A percentile compares a stretch with the other conserved stretches of the same genome.
These are phyloP conservation scores for Canariomyces notabilis DNA, from an alignment of 2,329 filamentous ascomycete species.

Conservation along the genomic window DNA sequence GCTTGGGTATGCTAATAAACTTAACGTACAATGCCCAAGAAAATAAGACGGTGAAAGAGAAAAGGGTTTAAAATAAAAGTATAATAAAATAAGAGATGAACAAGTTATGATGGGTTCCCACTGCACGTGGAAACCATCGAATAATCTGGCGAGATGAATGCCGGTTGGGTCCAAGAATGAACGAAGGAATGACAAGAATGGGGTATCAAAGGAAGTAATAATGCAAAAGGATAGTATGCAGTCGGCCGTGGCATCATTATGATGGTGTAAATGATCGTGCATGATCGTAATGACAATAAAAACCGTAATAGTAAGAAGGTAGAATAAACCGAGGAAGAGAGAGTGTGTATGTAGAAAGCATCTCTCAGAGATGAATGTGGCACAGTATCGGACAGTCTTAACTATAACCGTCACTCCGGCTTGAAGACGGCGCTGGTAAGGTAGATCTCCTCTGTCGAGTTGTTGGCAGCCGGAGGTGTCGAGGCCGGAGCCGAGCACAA, in stretches of 20 bases:
- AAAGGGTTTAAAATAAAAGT: background rate
- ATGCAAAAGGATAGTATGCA: slow-evolving; percentile 18
- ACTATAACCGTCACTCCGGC: slow-evolving; percentile 10
- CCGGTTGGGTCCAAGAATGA: slow-evolving; percentile 1
- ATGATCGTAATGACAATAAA: slow-evolving; percentile 10
- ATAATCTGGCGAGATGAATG: background rate
- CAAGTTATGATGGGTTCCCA: too few relatives aligned
- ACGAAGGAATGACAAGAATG: slow-evolving; percentile 21
- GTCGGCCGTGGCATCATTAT: slow-evolving; percentile 20
- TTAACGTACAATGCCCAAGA: background rate
- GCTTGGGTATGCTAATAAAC: background rate
- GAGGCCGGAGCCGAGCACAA: slow-evolving; percentile 17
- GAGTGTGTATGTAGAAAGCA: background rate
- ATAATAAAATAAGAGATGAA: background rate
- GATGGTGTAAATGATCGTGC: slow-evolving; percentile 11
- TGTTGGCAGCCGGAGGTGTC: slow-evolving; percentile 16
- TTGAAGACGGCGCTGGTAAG: slow-evolving; percentile 36
- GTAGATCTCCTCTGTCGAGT: slow-evolving; percentile 35
- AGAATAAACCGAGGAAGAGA: background rate
- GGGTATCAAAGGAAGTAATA: slow-evolving; percentile 21
- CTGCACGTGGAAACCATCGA: too few relatives aligned
- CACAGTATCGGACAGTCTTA: too few relatives aligned
- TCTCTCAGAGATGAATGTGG: background rate
- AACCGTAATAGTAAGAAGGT: too few relatives aligned
- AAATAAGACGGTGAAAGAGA: background rate